Base-by-base conservation (phyloP, 2,329 filamentous ascomycete genomes). In the Westerdykella sp. region DNA sequence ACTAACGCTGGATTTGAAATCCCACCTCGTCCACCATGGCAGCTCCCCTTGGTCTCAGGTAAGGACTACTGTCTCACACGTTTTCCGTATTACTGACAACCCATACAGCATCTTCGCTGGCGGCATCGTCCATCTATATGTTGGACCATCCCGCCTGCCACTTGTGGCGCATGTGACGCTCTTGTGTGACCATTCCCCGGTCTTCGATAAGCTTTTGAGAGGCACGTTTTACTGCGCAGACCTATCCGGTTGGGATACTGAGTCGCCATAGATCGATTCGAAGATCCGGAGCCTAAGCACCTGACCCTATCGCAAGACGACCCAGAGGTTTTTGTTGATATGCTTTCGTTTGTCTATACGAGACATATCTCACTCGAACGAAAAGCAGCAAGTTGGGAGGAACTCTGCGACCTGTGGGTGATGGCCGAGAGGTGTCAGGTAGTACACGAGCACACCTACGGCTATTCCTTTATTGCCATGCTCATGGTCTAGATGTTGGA, bases 121-220 rank as follows among this genome's bases (percentile, higher is more conserved):
- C 15, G 47, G 45, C 12, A 48, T 46, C 18, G 42, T 40, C 34
- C 38, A 44, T 22, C 25, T 44, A 6, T 36, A 13, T 6, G 43
- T 50, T 25, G 45, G 48, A 18, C 13, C 23, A 11, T 18, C 44
- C 3, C 41, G 40, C 3, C 18, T 42, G 7, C 41, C 40, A 2
- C 51, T 55, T 41, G 38, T 41, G 14, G 46, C 48, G 4, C 51
- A 54, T 41, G 48, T 49, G 28, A 43, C 42, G 22, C 45, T 55
- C 4, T 41, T 54, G 9, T 48, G 48, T 39, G 32, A 22, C 21
- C 39, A 45, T 31, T 55, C 52, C 5, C 36, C 45, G n/a, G 52
- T 50, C 42, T 50, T 52, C 39, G 41, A 46, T 34, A 39, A 47
- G 16, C 46, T 45, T 2, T 41, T 55, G 15, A 37, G 43, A 14